Evolutionary conservation across 1,284 basidiomycete species (phyloP), one percentile per base, ranked within the genome.

Genomic region (Irpex sp.): DNA sequence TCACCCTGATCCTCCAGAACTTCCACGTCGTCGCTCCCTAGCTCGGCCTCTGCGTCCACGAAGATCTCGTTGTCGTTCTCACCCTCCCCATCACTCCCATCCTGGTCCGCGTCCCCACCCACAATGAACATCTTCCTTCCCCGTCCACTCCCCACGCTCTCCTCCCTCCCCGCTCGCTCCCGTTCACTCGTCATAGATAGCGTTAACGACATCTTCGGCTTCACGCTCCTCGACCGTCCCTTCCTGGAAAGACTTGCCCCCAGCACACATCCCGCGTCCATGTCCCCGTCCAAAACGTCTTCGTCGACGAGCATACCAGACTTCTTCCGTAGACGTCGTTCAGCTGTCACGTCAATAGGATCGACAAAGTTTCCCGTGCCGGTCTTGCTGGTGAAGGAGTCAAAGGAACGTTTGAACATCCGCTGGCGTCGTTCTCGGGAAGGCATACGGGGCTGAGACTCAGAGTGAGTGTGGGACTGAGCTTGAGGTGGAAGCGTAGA

Each of bases 111-210:
- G n/a, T 42, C 39, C n/a, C 39, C 39, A 42, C 64, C 67, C 9
- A 72, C 61, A 23, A 66, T 65, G 59, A 73, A 73, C 59, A 71
- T 64, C 64, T 66, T 68, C 61, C 62, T 62, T 51, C 61, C 53
- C 57, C 62, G 62, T 45, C 61, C 58, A 37, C 61, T 60, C 18
- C 58, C 39, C 16, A 39, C 33, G 33, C 45, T 51, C 12, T 52
- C 58, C 23, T 59, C 56, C 14, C 61, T 35, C 52, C 48, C 48
- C 48, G 28, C n/a, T 18, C 49, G 8, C 45, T 28, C 57, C 12
- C 42, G 49, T 45, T 42, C 57, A n/a, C 57, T 45, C 28, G 28
- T 28, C 35, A 58, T n/a, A 21, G 57, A 48, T 9, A 42, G n/a
- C 3, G 39, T 12, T 6, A 42, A 42, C 10, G 39, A 42, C 39